Base-by-base conservation (phyloP, 805 yeast genomes). In the Yueomyces sp. region DNA sequence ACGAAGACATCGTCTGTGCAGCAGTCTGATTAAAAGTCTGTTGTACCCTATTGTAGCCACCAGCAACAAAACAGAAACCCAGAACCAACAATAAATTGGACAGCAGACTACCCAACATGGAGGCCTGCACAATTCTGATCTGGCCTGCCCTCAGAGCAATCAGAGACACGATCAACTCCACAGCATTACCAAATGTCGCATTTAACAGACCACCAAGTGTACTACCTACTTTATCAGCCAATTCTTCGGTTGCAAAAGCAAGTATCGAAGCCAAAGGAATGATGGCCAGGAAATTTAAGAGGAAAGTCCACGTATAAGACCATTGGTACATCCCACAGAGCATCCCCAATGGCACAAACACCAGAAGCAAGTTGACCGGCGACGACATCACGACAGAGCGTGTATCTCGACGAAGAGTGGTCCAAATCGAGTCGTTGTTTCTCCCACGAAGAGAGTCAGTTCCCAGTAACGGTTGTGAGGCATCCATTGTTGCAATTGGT, bases 171-270 rank as follows among this genome's bases (percentile, higher is more conserved):
- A 92, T 92, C 47, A 92, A 77, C 66, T 92, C 98, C 27, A 92
- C 96, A 2, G 97, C 97, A 62, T 92, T 92, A 46, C 98, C 98
- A 60, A 92, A 85, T 7, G 97, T 88, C 2, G 98, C 98, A 65
- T 92, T 92, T 55, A 92, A 70, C 49, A 92, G 70, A 0, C 97
- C 97, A 11, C 98, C 97, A 28, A 90, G 51, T 7, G 96, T 88
- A 56, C 86, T 84, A 47, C 97, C 96, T 33, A 86, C 86, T 49
- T 82, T 79, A 46, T 77, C 84, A 38, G 95, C 77, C 45, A 92
- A 70, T 55, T 87, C 94, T 62, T 92, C 98, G 4, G 98, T 92
- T 37, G 96, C 94, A 65, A 72, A 86, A 0, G 96, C 94, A 45
- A 92, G 69, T 27, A 90, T 70, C 1, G 94, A 81, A 5, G 98